Evolutionary conservation across 2,329 filamentous ascomycete species (phyloP), one percentile per base, ranked within the genome.

Genomic region (Pseudocercospora macadamiae): DNA sequence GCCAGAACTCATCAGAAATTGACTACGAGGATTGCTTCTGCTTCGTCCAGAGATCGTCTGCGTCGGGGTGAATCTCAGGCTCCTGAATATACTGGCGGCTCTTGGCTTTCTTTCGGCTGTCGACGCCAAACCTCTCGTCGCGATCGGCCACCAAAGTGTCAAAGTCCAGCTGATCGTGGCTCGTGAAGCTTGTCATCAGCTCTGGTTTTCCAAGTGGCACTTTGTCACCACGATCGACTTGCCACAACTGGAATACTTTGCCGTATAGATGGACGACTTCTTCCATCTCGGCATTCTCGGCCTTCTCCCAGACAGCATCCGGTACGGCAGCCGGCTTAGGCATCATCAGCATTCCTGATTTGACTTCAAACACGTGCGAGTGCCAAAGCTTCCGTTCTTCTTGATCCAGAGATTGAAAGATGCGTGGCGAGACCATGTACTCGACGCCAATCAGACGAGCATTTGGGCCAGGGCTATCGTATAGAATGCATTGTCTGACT

Each of bases 181-280:
- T 71, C 21, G 82, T 85, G 61, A 80, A 86, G 67, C 86, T 88
- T 62, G 81, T 85, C 83, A 89, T 88, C 64, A 89, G 73, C 73
- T 86, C 75, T 55, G 87, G 86, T 61, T 75, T 71, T 0, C 86
- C 86, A 63, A 88, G 69, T 1, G 86, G 86, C 54, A 89, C 67
- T 52, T 77, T 74, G 68, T 93, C 85, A 0, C 90, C 90, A 4
- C 83, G 79, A 75, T 96, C 91, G 14, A 88, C 85, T 80, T 96
- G 90, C 91, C 92, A 96, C 39, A 95, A 79, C 72, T 96, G 91
- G 73, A 89, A 95, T 1, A 88, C 85, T 72, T 96, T 96, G 8
- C 91, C 91, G 69, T 96, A 96, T 2, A 95, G 72, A 0, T 83
- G 80, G 3, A 91, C 76, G 0, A 95, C 81, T 58, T 92, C 82